phyloP scores from a whole-genome alignment of 192 early-diverging fungal genomes.

The Linnemannia elongata region DNA sequence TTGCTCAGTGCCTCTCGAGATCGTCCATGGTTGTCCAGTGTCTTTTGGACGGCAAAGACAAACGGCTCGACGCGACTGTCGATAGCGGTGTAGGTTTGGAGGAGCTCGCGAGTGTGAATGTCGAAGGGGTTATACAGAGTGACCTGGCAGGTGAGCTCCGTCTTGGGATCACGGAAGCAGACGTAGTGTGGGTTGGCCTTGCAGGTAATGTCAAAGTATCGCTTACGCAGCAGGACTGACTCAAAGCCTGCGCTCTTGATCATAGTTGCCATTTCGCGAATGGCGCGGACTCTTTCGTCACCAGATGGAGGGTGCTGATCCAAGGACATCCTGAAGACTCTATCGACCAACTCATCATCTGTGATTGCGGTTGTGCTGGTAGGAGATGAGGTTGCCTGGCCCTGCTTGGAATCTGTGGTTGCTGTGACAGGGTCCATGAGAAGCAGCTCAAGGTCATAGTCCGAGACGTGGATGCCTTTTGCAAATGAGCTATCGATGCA shows the following conservation, averaged over 20 bases:
- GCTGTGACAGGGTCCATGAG: background rate
- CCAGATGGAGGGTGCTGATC: background rate
- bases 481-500: background rate
- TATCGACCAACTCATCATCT: background rate
- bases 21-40: background rate
- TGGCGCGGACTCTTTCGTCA: background rate
- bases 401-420: background rate
- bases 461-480: background rate
- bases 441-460: background rate
- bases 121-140: background rate
- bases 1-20: background rate
- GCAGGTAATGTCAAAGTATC: background rate
- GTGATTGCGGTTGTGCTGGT: background rate
- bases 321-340: background rate
- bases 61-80: constrained; percentile 4
- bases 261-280: background rate
- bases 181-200: background rate
- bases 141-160: background rate
- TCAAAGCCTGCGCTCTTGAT: background rate
- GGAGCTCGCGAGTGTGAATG: background rate
- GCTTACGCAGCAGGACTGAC: background rate
- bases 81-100: background rate
- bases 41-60: background rate
- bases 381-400: background rate
- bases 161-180: background rate